phyloP scores from a whole-genome alignment of 768 basidiomycete genomes.

The Boletus edulis region DNA sequence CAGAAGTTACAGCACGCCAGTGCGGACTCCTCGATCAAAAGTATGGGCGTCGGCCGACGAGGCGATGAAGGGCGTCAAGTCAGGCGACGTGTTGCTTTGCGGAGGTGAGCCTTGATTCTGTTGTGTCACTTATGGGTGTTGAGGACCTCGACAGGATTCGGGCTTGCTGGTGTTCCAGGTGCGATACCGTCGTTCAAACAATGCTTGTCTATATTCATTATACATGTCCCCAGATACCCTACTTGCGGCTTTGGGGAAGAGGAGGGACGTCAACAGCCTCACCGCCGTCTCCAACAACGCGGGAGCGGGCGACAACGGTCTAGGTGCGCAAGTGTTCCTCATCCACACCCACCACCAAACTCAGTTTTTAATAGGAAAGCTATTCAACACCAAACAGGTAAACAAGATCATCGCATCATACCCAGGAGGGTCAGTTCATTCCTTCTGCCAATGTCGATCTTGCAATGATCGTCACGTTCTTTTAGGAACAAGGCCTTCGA shows the following conservation, averaged over 20 bases:
- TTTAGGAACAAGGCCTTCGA: conserved; percentile 85
- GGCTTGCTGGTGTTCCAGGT: conserved; percentile 88
- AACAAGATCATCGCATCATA: conserved; percentile 86
- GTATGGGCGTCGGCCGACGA: conserved; percentile 83
- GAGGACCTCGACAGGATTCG: conserved; percentile 61
- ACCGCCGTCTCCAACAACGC: conserved; percentile 91
- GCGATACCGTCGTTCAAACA: conserved; percentile 1
- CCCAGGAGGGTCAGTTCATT: conserved; percentile 67
- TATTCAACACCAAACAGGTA: conserved; percentile 73
- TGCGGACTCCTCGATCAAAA: conserved; percentile 45
- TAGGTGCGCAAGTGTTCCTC: conserved; percentile 44
- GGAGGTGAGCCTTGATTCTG: conserved; percentile 56
- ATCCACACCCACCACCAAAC: background rate
- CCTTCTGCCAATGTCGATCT: background rate
- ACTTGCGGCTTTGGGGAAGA: conserved; percentile 69
- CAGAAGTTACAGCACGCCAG: conserved; percentile 27
- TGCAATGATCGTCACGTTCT: background rate
- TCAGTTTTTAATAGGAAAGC: conserved; percentile 48
- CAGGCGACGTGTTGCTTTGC: conserved; percentile 74
- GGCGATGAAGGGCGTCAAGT: conserved; percentile 79
- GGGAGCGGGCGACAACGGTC: conserved; percentile 65
- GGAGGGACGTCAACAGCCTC: conserved; percentile 69
- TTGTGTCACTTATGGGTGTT: background rate
- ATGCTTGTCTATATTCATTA: background rate
- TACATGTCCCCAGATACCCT: conserved; percentile 60